Evolutionary conservation across 2,329 filamentous ascomycete species (phyloP).

Genomic region (Penicillium griseofulvum): DNA sequence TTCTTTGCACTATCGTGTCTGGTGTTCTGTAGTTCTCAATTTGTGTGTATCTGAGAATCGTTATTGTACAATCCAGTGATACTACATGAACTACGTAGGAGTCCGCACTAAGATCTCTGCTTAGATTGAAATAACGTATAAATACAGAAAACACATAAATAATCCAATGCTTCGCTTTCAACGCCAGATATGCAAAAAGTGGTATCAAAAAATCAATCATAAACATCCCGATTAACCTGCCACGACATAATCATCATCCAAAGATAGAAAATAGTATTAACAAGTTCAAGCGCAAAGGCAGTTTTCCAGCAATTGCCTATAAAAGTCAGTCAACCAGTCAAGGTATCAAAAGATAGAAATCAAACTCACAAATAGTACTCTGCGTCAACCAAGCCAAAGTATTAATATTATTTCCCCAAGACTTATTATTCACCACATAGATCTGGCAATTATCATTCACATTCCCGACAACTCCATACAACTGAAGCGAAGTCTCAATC

Average conservation of each 20-base stretch:
- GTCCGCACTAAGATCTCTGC: neutral
- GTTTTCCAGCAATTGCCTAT: conserved; percentile 62
- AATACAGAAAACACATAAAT: neutral
- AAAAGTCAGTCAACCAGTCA: conserved; percentile 14
- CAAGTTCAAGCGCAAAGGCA: conserved; percentile 62
- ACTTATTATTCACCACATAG: conserved; percentile 51
- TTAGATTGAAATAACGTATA: neutral
- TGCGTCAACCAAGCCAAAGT: conserved; percentile 64
- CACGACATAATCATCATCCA: conserved; percentile 66
- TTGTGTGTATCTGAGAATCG: conserved; percentile 2
- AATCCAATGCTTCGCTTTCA: neutral
- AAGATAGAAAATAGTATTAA: conserved; percentile 61
- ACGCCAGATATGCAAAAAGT: conserved; percentile 8
- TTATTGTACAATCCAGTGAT: conserved; percentile 1
- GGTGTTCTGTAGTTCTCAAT: neutral
- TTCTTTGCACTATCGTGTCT: neutral
- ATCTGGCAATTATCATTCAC: conserved; percentile 60
- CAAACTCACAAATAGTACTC: conserved; percentile 57
- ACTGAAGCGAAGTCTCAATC: conserved; percentile 62
- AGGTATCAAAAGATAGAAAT: neutral
- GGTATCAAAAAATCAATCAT: conserved; percentile 17
- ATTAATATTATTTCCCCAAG: conserved; percentile 50
- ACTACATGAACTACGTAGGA: neutral
- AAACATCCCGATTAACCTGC: conserved; percentile 48
- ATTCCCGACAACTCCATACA: conserved; percentile 57